Evolutionary conservation across 768 basidiomycete species (phyloP), one percentile per base, ranked within the genome.

Genomic region (Tulasnella sp.): DNA sequence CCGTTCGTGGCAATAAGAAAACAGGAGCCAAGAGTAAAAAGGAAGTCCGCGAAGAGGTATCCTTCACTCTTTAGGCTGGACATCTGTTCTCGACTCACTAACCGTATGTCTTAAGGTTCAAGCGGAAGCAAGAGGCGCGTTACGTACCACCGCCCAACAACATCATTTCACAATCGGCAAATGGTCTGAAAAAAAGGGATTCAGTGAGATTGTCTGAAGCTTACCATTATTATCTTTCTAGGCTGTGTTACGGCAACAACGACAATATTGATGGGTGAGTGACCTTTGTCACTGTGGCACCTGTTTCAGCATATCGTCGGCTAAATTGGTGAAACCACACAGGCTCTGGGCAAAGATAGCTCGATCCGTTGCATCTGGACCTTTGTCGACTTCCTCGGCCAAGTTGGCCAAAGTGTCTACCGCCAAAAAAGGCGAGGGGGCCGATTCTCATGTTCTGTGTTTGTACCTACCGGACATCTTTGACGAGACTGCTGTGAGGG

Each of bases 11-110:
- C 7, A 94, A 87, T 83, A 94, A 93, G 86, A 94, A 93, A 85
- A 90, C 91, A 31, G 93, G 93, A 8, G 87, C 88, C 0, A 92
- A 89, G 85, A 92, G 92, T 83, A 94, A 94, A 85, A 94, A 93
- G 84, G 92, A 94, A 85, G 85, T 92, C 9, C 89, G 92, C 60
- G 93, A 94, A 84, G 86, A 91, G 86, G 93, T 93, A 84, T 28
- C 85, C 77, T 48, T 50, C 22, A 31, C 14, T 28, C n/a, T 37
- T 31, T 50, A 50, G 48, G 3, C 48, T 50, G 48, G 22, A 50
- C 16, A 16, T 16, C 0, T 54, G 6, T 8, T n/a, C n/a, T 11
- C 24, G 7, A 54, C 54, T 54, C 24, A 54, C 12, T 14, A 54
- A 37, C 60, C 42, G 22, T 3, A 4, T 46, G 82, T 46, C 73